Evolutionary conservation across 169 alveolate genomes (phyloP).

Genomic region (Cystoisospora suis): DNA sequence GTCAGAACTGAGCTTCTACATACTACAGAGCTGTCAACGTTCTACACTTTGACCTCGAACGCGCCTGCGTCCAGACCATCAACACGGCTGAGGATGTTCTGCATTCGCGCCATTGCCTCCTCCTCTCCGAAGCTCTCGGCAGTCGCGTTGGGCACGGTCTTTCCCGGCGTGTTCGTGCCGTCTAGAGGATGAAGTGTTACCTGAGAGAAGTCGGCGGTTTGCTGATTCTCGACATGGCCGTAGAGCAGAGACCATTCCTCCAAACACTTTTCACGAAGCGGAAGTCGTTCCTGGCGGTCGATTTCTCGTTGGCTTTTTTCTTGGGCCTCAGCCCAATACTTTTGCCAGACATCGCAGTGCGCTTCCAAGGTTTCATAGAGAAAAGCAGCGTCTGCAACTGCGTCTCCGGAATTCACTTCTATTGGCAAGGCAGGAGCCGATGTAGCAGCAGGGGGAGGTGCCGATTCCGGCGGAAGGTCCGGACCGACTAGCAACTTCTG

Average conservation of each 20-base stretch:
- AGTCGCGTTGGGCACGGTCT: not conserved
- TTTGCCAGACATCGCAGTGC: slow-evolving; percentile 43
- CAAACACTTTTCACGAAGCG: not conserved
- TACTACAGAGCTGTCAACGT: too few species aligned
- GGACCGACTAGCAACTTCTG: not conserved
- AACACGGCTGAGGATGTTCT: not conserved
- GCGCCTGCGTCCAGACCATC: slow-evolving; percentile 6
- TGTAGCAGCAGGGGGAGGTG: too few species aligned
- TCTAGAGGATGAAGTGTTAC: not conserved
- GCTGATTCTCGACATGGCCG: not conserved
- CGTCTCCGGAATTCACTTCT: not conserved
- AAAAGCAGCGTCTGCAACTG: not conserved
- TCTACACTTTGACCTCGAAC: slow-evolving; percentile 2
- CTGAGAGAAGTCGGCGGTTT: too few species aligned
- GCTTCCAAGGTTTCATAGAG: slow-evolving; percentile 25
- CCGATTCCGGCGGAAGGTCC: not conserved
- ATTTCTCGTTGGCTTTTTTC: not conserved
- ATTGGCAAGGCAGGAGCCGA: too few species aligned
- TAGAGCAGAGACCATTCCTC: not conserved
- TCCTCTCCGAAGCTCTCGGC: not conserved
- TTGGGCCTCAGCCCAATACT: not conserved
- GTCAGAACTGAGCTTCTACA: too few species aligned
- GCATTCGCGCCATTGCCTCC: slow-evolving; percentile 4
- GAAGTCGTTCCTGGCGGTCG: not conserved
- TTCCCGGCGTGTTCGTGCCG: not conserved